Evolutionary conservation across 352 stramenopile species (phyloP).

Genomic region (Lagenidium giganteum): DNA sequence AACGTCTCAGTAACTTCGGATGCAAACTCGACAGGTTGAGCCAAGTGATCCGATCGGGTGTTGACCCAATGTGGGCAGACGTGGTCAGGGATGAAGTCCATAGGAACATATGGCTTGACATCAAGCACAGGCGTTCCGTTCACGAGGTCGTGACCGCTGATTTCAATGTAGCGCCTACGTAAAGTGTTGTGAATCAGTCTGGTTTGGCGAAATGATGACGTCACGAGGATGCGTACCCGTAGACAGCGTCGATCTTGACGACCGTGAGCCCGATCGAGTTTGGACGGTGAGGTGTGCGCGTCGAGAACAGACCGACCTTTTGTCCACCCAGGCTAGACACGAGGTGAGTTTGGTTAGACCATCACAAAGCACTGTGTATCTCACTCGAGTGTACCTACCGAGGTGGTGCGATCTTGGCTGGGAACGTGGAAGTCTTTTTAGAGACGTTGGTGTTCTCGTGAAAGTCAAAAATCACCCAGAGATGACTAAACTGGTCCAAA

Average conservation of each 20-base stretch:
- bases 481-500: slow-evolving; percentile 83
- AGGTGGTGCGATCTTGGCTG: slow-evolving; percentile 76
- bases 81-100: slow-evolving; percentile 58
- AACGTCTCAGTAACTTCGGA: slow-evolving; percentile 30
- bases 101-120: slow-evolving; percentile 97
- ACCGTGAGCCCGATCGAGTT: slow-evolving; percentile 93
- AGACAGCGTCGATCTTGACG: slow-evolving; percentile 87
- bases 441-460: slow-evolving; percentile 87
- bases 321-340: slow-evolving; percentile 47
- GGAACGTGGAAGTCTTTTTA: slow-evolving; percentile 57
- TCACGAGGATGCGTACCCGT: slow-evolving; percentile 26
- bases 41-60: slow-evolving; percentile 38
- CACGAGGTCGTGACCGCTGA: slow-evolving; percentile 92
- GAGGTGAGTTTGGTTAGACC: neutral
- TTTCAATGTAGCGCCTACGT: slow-evolving; percentile 67
- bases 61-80: slow-evolving; percentile 67
- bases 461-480: slow-evolving; percentile 91
- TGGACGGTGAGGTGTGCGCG: slow-evolving; percentile 94
- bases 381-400: slow-evolving; percentile 23
- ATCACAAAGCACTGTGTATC: neutral
- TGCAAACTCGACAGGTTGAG: slow-evolving; percentile 51
- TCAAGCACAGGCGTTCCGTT: slow-evolving; percentile 97
- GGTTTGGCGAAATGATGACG: neutral
- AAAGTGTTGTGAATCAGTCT: neutral
- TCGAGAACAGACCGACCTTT: slow-evolving; percentile 95